Percentiles rank a stretch among this genome's conserved stretches.
phyloP scores from a whole-genome alignment of 441 rosid genomes.

The Capsella rubella region DNA sequence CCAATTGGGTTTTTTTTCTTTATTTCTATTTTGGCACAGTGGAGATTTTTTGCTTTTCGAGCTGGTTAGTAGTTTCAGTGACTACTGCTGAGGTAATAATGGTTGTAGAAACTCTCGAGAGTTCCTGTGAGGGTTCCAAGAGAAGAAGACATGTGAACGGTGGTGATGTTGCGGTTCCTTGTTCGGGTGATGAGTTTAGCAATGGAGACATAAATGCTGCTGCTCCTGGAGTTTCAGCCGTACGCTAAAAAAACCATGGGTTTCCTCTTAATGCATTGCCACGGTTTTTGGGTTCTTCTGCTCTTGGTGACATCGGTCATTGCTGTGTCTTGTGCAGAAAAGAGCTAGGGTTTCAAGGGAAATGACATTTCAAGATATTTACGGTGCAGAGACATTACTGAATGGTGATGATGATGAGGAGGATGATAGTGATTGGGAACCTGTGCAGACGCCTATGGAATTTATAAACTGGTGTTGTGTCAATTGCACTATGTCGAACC shows the following conservation, averaged over 20 bases:
- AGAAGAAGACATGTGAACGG: conserved; percentile 54
- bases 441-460: conserved; percentile 63
- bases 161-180: conserved; percentile 45
- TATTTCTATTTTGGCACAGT: conserved; percentile 12
- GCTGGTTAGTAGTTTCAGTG: conserved; percentile 39
- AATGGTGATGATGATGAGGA: conserved; percentile 78
- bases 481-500: conserved; percentile 91
- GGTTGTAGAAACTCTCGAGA: conserved; percentile 63
- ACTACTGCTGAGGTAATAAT: conserved; percentile 43
- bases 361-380: conserved; percentile 76
- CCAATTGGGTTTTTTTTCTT: neutral
- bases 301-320: conserved; percentile 20
- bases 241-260: conserved; percentile 44
- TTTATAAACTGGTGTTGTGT: conserved; percentile 83
- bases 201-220: conserved; percentile 43
- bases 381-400: conserved; percentile 51
- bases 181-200: conserved; percentile 46
- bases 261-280: conserved; percentile 13
- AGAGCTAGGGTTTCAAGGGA: conserved; percentile 59
- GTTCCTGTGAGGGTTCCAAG: conserved; percentile 44
- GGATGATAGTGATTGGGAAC: conserved; percentile 93
- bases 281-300: conserved; percentile 10
- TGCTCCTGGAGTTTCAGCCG: conserved; percentile 48
- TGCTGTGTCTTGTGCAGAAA: conserved; percentile 48
- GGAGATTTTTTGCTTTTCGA: neutral